Conservation (phyloP, 2,329 filamentous ascomycete genomes). For the Cercospora citrullina region DNA sequence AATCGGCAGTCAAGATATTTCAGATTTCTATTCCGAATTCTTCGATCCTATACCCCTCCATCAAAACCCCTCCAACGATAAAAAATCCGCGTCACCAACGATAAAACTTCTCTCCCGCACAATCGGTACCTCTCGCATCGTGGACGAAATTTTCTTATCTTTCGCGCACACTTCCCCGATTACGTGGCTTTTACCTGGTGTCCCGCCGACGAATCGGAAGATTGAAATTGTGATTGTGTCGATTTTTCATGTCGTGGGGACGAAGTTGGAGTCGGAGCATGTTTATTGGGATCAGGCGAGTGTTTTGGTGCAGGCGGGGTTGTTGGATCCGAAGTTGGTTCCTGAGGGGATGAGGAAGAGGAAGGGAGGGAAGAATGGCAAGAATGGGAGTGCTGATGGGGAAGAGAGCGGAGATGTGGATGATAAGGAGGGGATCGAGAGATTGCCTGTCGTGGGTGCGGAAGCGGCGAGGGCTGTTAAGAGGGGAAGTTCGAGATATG, state of each 20-base stretch:
- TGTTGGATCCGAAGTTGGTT: conserved; percentile 58
- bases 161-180: conserved; percentile 59
- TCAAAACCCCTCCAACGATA: conserved; percentile 32
- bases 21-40: conserved; percentile 57
- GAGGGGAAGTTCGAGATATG: conserved; percentile 44
- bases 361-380: neutral
- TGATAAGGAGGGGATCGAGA: conserved; percentile 32
- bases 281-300: conserved; percentile 65
- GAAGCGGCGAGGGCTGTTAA: conserved; percentile 52
- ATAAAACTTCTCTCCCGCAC: conserved; percentile 60
- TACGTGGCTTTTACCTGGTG: conserved; percentile 60
- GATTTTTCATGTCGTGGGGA: conserved; percentile 57
- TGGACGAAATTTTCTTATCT: conserved; percentile 59
- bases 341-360: conserved; percentile 48
- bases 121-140: conserved; percentile 58
- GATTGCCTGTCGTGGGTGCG: conserved; percentile 49
- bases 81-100: conserved; percentile 37
- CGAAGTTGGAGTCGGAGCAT: conserved; percentile 57
- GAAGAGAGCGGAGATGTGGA: conserved; percentile 30
- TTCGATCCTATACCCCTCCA: conserved; percentile 56
- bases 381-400: conserved; percentile 26
- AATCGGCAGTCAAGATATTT: conserved; percentile 44
- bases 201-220: conserved; percentile 57
- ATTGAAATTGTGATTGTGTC: conserved; percentile 58
- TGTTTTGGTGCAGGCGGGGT: conserved; percentile 59